Conservation (phyloP, 129 eudicot species). For the Glebionis coronaria region DNA sequence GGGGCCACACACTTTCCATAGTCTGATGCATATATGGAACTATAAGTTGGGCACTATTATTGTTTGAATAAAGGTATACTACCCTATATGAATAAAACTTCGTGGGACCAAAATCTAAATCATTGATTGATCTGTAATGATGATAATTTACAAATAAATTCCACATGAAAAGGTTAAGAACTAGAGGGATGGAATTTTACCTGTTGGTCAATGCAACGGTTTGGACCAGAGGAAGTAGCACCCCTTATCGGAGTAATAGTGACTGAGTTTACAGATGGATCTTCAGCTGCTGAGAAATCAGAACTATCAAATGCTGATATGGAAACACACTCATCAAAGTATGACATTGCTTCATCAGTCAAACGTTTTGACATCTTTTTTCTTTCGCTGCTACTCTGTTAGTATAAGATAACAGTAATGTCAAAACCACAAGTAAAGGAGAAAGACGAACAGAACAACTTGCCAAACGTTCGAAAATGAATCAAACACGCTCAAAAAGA, state of each 20-base stretch:
- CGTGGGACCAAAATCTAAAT: no score
- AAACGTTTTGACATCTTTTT: constrained; percentile 80
- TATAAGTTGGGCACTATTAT: no score
- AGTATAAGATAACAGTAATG: no score
- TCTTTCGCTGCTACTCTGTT: constrained; percentile 86
- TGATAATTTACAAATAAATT: neutral
- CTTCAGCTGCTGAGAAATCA: constrained; percentile 95
- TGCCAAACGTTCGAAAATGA: neutral
- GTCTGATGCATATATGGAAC: no score
- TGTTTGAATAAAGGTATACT: no score
- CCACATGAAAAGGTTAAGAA: neutral
- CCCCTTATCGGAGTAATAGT: constrained; percentile 22
- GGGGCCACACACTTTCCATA: no score
- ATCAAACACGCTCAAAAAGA: neutral
- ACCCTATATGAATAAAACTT: no score
- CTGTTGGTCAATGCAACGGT: constrained; percentile 40
- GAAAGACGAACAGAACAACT: no score
- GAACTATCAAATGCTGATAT: constrained; percentile 96
- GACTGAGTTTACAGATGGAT: constrained; percentile 44
- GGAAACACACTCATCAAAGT: constrained; percentile 96
- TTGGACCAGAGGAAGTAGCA: constrained; percentile 19
- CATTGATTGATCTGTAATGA: neutral
- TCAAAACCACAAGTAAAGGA: no score
- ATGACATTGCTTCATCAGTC: constrained; percentile 92
- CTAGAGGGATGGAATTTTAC: constrained; percentile 28